Percentiles rank a stretch among this genome's conserved stretches.
phyloP scores from a whole-genome alignment of 2,329 filamentous ascomycete species.

The Trichophyton rubrum region DNA sequence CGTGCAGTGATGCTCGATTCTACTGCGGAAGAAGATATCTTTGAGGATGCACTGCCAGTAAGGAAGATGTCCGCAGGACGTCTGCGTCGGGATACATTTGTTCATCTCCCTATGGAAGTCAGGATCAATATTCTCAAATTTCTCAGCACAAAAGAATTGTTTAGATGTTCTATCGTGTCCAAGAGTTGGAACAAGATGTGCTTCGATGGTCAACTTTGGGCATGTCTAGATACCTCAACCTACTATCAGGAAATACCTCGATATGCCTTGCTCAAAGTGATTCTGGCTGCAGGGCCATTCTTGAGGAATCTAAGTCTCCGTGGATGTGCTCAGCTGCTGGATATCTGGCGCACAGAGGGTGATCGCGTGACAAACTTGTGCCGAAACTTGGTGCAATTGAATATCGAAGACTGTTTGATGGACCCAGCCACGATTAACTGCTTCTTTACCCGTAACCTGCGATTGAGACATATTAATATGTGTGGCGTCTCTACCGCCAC shows the following conservation, averaged over 20 bases:
- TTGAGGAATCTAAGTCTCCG: conserved; percentile 80
- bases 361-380: conserved; percentile 62
- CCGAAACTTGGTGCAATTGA: conserved; percentile 74
- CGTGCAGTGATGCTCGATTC: conserved; percentile 19
- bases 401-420: conserved; percentile 78
- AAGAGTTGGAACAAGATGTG: conserved; percentile 69
- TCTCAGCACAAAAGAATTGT: conserved; percentile 66
- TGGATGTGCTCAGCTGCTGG: conserved; percentile 78
- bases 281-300: conserved; percentile 75
- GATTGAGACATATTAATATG: conserved; percentile 72
- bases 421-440: conserved; percentile 67
- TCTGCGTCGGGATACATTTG: conserved; percentile 53
- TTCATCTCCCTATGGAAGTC: conserved; percentile 67
- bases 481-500: conserved; percentile 68
- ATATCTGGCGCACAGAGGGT: conserved; percentile 63
- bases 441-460: conserved; percentile 63
- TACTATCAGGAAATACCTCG: conserved; percentile 83
- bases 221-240: conserved; percentile 65
- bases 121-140: conserved; percentile 65
- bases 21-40: conserved; percentile 14
- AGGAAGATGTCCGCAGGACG: conserved; percentile 19
- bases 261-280: conserved; percentile 70
- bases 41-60: conserved; percentile 25
- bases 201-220: conserved; percentile 93
- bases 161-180: conserved; percentile 64